These are phyloP conservation scores for Xylaria sp. DNA, from an alignment of 2,329 filamentous ascomycete genomes.

Conservation along the genomic window DNA sequence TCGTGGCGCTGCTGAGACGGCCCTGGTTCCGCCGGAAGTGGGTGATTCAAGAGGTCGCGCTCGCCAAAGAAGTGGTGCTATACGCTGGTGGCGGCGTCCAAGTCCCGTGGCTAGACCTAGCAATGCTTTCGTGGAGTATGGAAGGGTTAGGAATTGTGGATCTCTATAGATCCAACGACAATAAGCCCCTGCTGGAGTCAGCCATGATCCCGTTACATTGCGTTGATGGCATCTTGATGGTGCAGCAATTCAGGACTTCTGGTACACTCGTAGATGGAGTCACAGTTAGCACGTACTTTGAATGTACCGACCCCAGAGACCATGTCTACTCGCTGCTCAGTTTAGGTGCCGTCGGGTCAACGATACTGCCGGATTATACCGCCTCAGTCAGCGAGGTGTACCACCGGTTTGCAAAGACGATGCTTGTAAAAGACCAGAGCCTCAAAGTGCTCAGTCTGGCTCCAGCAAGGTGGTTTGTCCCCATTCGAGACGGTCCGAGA, in stretches of 20 bases:
- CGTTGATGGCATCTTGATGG: not conserved
- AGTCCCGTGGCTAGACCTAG: conserved; percentile 4
- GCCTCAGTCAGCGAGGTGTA: conserved; percentile 1
- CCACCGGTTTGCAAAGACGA: conserved; percentile 4
- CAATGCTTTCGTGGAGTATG: conserved; percentile 2
- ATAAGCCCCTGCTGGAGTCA: not conserved
- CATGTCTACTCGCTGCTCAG: conserved; percentile 11
- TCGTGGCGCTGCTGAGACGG: conserved; percentile 2
- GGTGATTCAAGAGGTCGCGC: conserved; percentile 11
- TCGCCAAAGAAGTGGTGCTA: conserved; percentile 1
- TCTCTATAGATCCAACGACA: not conserved
- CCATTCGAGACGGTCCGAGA: not conserved
- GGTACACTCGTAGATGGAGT: conserved; percentile 10
- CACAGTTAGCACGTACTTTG: not conserved
- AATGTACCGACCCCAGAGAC: conserved; percentile 8
- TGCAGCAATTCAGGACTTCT: not conserved
- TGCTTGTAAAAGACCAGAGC: not conserved
- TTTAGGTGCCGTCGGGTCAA: not conserved
- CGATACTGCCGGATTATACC: conserved; percentile 4
- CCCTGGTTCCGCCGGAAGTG: conserved; percentile 15
- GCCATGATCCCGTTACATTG: not conserved
- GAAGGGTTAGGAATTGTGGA: not conserved
- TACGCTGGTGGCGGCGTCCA: conserved; percentile 3
- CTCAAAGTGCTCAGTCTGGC: conserved; percentile 10
- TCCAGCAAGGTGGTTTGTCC: not conserved